phyloP scores from a whole-genome alignment of 176 grass and related monocot genomes.

The Dendrocalamus sinicus region DNA sequence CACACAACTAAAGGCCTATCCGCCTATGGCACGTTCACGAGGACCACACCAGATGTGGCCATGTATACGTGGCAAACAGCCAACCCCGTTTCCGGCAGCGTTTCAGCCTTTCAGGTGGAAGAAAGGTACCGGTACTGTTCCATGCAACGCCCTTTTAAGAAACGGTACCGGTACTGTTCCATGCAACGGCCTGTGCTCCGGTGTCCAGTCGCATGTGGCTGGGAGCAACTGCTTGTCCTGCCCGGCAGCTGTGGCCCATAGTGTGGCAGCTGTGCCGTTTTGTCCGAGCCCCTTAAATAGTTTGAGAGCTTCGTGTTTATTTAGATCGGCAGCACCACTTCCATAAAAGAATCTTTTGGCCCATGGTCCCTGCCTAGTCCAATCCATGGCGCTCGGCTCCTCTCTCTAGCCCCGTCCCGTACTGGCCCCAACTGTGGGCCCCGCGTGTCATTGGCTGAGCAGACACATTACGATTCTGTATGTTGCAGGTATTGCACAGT shows the following conservation, averaged over 20 bases:
- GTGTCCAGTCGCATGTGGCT: not conserved
- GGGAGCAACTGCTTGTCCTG: not conserved
- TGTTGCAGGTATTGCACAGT: not conserved
- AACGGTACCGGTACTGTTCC: too few species aligned
- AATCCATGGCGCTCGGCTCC: not conserved
- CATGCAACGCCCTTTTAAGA: not conserved
- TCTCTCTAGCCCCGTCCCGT: not conserved
- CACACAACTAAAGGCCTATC: too few species aligned
- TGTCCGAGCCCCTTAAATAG: constrained; percentile 36
- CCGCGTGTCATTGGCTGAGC: not conserved
- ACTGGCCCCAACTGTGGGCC: too few species aligned
- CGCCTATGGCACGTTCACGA: not conserved
- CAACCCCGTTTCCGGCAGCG: constrained; percentile 5
- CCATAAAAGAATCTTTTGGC: constrained; percentile 12
- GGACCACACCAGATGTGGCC: too few species aligned
- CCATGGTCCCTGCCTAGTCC: constrained; percentile 23
- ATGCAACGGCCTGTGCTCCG: not conserved
- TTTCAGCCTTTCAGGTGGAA: constrained; percentile 36
- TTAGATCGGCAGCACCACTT: constrained; percentile 13
- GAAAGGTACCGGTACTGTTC: not conserved
- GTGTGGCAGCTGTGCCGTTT: constrained; percentile 31
- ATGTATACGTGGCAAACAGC: not conserved
- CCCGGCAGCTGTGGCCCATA: not conserved
- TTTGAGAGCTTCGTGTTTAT: constrained; percentile 35
- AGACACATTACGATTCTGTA: not conserved